Percentiles rank a stretch among this genome's conserved stretches.
Conservation (phyloP, 257 asterid species). For the Nicotiana obtusifolia region DNA sequence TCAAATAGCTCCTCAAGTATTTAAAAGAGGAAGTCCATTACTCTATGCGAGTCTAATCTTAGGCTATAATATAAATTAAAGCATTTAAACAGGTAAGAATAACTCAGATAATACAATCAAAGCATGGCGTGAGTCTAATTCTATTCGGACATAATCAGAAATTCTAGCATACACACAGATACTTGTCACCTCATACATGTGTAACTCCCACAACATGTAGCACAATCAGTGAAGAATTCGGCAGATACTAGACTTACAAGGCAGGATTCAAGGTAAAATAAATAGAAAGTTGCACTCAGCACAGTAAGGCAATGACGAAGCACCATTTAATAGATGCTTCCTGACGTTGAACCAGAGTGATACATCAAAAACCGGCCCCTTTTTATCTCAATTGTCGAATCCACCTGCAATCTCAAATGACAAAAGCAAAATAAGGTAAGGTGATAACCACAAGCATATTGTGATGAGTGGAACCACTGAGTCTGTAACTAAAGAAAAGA, state of each 20-base stretch:
- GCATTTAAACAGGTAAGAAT: too few species aligned
- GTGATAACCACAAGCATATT: background rate
- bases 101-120: too few species aligned
- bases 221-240: background rate
- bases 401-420: slow-evolving; percentile 5
- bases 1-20: too few species aligned
- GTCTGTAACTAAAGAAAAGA: background rate
- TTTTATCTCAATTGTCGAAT: background rate
- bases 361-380: background rate
- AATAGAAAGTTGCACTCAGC: background rate
- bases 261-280: background rate
- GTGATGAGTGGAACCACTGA: background rate
- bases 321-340: background rate
- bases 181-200: too few species aligned
- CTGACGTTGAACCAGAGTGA: background rate
- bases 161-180: too few species aligned
- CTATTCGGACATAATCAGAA: too few species aligned
- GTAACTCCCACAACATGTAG: too few species aligned
- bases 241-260: background rate
- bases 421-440: slow-evolving; percentile 1
- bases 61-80: too few species aligned
- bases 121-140: too few species aligned
- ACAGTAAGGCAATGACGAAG: background rate
- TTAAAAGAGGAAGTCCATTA: too few species aligned
- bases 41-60: too few species aligned